Conservation (phyloP, 1,139 yeast genomes). For the Suhomyces bolitotheri region DNA sequence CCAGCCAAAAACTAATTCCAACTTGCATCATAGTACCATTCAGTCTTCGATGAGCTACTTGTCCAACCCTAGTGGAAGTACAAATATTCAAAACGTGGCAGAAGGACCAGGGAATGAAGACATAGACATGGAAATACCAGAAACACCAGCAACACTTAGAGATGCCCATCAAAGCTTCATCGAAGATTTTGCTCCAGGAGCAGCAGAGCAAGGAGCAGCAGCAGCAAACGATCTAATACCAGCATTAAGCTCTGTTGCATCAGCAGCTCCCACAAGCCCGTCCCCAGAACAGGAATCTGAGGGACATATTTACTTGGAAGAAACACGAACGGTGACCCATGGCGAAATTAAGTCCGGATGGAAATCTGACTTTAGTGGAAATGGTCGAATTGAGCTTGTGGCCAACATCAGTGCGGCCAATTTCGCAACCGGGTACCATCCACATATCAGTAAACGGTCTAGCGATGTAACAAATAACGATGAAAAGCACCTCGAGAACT, state of each 20-base stretch:
- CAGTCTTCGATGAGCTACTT: constrained; percentile 30
- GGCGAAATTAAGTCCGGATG: constrained; percentile 90
- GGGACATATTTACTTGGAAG: constrained; percentile 61
- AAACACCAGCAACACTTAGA: constrained; percentile 17
- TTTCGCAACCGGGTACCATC: constrained; percentile 56
- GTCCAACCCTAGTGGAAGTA: constrained; percentile 15
- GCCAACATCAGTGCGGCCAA: constrained; percentile 63
- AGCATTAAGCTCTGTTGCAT: not conserved
- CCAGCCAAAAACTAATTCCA: constrained; percentile 16
- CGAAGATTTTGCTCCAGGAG: constrained; percentile 11
- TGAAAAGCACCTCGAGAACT: constrained; percentile 22
- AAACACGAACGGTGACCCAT: constrained; percentile 65
- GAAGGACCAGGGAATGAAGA: constrained; percentile 9
- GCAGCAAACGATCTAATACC: constrained; percentile 23
- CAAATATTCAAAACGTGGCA: constrained; percentile 4
- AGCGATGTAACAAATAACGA: constrained; percentile 32
- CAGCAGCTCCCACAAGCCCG: constrained; percentile 4
- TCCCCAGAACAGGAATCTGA: constrained; percentile 18
- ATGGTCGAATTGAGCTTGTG: constrained; percentile 75
- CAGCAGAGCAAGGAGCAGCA: constrained; percentile 26
- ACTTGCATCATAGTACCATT: constrained; percentile 43
- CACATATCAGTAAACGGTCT: constrained; percentile 29
- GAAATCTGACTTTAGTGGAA: constrained; percentile 84
- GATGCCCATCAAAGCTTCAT: constrained; percentile 10
- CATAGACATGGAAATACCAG: constrained; percentile 1